These are phyloP conservation scores for Paraphoma chrysanthemicola DNA, from an alignment of 2,329 filamentous ascomycete species.

Conservation along the genomic window DNA sequence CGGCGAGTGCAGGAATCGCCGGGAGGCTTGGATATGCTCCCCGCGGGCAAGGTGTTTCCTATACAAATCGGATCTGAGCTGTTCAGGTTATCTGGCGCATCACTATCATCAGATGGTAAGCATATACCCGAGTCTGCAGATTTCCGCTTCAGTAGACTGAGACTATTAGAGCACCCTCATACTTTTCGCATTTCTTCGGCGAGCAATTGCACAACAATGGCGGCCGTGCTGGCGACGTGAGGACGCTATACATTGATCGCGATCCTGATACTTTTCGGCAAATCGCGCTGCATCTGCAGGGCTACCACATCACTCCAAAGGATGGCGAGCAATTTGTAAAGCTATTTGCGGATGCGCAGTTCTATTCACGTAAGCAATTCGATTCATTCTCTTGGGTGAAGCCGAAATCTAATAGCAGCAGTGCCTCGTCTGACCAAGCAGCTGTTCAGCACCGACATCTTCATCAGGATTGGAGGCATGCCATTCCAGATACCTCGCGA, in stretches of 20 bases:
- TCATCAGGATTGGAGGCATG: conserved; percentile 84
- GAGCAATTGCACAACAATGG: conserved; percentile 76
- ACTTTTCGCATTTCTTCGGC: conserved; percentile 93
- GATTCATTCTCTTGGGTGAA: conserved; percentile 1
- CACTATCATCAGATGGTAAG: conserved; percentile 75
- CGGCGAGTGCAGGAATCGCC: conserved; percentile 38
- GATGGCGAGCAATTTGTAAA: conserved; percentile 90
- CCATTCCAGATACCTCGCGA: conserved; percentile 92
- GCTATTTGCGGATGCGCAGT: conserved; percentile 92
- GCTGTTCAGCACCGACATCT: conserved; percentile 89
- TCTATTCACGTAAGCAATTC: conserved; percentile 75
- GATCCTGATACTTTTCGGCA: conserved; percentile 89
- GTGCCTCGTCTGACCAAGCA: conserved; percentile 89
- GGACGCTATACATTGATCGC: conserved; percentile 92
- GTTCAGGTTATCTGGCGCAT: conserved; percentile 73
- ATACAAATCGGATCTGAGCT: conserved; percentile 74
- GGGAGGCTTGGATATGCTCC: conserved; percentile 57
- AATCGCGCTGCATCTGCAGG: conserved; percentile 87
- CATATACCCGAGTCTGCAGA: conserved; percentile 8
- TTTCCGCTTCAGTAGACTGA: conserved; percentile 48
- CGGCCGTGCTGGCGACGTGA: conserved; percentile 65
- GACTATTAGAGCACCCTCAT: conserved; percentile 80
- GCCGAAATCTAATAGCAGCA: conserved; percentile 45
- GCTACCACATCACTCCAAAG: conserved; percentile 83
- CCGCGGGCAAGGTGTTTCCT: conserved; percentile 74